A percentile compares a stretch with the other conserved stretches of the same genome.
Evolutionary conservation across 2,329 filamentous ascomycete species (phyloP).

Genomic region (Aspergillus quadricinctus): DNA sequence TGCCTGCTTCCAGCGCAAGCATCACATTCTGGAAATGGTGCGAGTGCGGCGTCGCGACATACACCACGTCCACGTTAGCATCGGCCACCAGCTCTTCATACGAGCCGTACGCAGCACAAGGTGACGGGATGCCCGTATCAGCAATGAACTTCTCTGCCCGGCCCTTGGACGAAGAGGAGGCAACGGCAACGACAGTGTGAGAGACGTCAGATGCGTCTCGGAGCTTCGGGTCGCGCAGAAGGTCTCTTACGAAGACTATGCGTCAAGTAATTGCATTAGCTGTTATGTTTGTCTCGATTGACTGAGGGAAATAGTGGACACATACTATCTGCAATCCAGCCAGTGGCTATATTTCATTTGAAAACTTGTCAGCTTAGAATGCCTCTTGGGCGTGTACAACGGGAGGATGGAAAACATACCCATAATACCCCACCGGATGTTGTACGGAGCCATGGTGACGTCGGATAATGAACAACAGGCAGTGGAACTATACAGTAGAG

Average conservation of each 20-base stretch:
- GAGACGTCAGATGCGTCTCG: conserved; percentile 68
- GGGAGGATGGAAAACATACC: conserved; percentile 24
- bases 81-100: conserved; percentile 79
- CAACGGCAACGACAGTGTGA: conserved; percentile 74
- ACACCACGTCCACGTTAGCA: conserved; percentile 76
- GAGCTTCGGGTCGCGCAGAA: conserved; percentile 66
- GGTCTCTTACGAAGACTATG: conserved; percentile 66
- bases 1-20: conserved; percentile 77
- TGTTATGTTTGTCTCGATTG: not conserved
- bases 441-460: conserved; percentile 30
- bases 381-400: not conserved
- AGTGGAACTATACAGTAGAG: not conserved
- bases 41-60: conserved; percentile 84
- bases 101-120: conserved; percentile 70
- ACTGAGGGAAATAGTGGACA: not conserved
- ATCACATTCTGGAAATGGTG: conserved; percentile 90
- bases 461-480: not conserved
- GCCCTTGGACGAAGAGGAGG: conserved; percentile 68
- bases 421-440: conserved; percentile 42
- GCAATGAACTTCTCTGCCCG: conserved; percentile 70
- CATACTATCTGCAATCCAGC: conserved; percentile 40
- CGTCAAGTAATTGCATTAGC: conserved; percentile 1
- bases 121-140: conserved; percentile 62
- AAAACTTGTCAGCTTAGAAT: conserved; percentile 12
- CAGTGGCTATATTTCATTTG: conserved; percentile 34